phyloP scores from a whole-genome alignment of 2,329 filamentous ascomycete genomes.

The Acrocalymma vagum region DNA sequence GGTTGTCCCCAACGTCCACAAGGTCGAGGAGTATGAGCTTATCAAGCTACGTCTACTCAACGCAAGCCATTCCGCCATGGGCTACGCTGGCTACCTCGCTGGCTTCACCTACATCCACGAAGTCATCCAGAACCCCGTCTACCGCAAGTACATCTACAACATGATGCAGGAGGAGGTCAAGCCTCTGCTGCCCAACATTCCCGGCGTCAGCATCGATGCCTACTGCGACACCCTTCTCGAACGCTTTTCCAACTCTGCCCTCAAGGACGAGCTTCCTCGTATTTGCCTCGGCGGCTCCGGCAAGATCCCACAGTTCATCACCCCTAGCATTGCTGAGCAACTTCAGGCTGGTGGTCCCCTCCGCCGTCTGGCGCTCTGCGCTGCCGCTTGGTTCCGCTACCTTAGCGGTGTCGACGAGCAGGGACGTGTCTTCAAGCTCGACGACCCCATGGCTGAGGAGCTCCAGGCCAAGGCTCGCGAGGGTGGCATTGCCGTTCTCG shows the following conservation, averaged over 20 bases:
- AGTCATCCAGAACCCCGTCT: slow-evolving; percentile 31
- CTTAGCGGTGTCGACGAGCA: slow-evolving; percentile 32
- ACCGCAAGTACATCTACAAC: slow-evolving; percentile 35
- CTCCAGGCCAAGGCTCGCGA: slow-evolving; percentile 30
- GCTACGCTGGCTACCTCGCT: slow-evolving; percentile 32
- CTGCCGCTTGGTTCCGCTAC: slow-evolving; percentile 39
- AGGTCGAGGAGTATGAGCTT: slow-evolving; percentile 38
- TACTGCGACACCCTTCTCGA: slow-evolving; percentile 35
- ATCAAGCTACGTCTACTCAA: slow-evolving; percentile 39
- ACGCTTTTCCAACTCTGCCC: slow-evolving; percentile 37
- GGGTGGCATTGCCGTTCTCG: slow-evolving; percentile 24
- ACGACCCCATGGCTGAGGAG: slow-evolving; percentile 35
- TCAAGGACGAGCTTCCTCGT: slow-evolving; percentile 38
- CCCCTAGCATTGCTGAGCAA: slow-evolving; percentile 38
- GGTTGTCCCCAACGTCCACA: slow-evolving; percentile 32
- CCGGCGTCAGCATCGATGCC: slow-evolving; percentile 34
- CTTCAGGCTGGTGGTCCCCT: slow-evolving; percentile 32
- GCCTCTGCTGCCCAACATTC: slow-evolving; percentile 35
- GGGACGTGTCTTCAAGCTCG: slow-evolving; percentile 29
- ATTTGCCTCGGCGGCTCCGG: slow-evolving; percentile 40
- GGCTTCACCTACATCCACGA: slow-evolving; percentile 39
- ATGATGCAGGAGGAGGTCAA: slow-evolving; percentile 41
- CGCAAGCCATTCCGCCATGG: slow-evolving; percentile 36
- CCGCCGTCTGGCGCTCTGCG: slow-evolving; percentile 30
- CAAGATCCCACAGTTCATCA: slow-evolving; percentile 41